Base-by-base conservation (phyloP, 441 rosid species). In the Eutrema salsugineum region DNA sequence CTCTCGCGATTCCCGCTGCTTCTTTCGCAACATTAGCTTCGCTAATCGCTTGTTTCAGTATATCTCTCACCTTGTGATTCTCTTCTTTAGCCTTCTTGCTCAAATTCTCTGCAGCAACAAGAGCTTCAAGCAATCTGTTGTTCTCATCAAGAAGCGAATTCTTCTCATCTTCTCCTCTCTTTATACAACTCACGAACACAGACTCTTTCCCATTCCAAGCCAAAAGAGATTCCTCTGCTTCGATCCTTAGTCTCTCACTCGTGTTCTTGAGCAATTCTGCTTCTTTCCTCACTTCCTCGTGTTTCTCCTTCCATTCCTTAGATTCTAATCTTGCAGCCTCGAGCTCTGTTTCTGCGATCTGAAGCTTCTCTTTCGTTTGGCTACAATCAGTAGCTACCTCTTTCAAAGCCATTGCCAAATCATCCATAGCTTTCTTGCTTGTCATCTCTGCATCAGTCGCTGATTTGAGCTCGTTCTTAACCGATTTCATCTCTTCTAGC, bases 1-100 rank as follows among this genome's bases (percentile, higher is more conserved):
- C 81, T 46, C 75, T 80, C 0, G 96, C 97, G 3, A 90, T 84
- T 35, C 59, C 85, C 4, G 91, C 94, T 1, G 99, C 98, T 80
- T 88, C 99, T 81, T 90, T 94, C 0, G 99, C 91, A 0, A 82
- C 90, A 63, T 81, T 94, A 11, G 99, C 89, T 77, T 94, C 99
- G 16, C 83, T 92, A 0, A 94, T 59, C 0, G 99, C 99, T 43
- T 91, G 97, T 63, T 94, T 94, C 19, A 94, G 85, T 54, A 90
- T 89, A 76, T 92, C 97, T 2, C 96, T 78, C 56, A 94, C 42
- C 30, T 85, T 87, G 12, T 80, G 83, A 49, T 80, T 87, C 83
- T 94, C 99, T 17, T 92, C 86, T 47, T 85, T 91, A 2, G 83
- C 80, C 3, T 76, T 61, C 63, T 55, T 79, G 60, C 58, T 82